These are phyloP conservation scores for Brassica nigra DNA, from an alignment of 345 rosid genomes.

Conservation along the genomic window DNA sequence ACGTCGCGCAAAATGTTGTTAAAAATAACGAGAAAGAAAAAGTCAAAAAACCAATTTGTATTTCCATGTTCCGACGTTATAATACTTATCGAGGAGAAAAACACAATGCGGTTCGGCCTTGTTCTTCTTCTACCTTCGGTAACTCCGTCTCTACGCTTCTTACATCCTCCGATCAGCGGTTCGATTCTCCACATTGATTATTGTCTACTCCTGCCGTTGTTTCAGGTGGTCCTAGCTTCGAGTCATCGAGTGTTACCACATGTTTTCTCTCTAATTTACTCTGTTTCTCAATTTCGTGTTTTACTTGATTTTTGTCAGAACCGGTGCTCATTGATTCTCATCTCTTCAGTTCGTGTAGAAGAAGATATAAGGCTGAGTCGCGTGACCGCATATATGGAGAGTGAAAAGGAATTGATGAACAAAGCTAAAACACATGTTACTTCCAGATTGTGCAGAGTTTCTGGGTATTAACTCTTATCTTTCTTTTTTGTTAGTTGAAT, in stretches of 20 bases:
- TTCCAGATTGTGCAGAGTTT: conserved; percentile 63
- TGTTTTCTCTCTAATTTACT: conserved; percentile 1
- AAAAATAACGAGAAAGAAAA: background rate
- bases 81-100: background rate
- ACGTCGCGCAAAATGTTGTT: background rate
- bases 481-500: no score
- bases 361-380: background rate
- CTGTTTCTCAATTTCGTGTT: background rate
- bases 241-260: no score
- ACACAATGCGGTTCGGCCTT: conserved; percentile 5
- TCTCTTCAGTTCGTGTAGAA: conserved; percentile 27
- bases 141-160: conserved; percentile 22
- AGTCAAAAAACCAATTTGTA: background rate
- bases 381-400: conserved; percentile 46
- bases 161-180: no score
- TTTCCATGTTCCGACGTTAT: background rate
- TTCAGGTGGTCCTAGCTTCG: no score
- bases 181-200: no score
- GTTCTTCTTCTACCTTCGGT: conserved; percentile 27
- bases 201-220: no score
- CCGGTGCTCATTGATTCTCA: background rate
- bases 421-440: conserved; percentile 39
- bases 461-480: conserved; percentile 47
- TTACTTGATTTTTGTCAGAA: background rate
- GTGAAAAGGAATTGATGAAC: conserved; percentile 32